These are phyloP conservation scores for Rhamnella rubrinervis DNA, from an alignment of 331 rosid species.

Conservation along the genomic window DNA sequence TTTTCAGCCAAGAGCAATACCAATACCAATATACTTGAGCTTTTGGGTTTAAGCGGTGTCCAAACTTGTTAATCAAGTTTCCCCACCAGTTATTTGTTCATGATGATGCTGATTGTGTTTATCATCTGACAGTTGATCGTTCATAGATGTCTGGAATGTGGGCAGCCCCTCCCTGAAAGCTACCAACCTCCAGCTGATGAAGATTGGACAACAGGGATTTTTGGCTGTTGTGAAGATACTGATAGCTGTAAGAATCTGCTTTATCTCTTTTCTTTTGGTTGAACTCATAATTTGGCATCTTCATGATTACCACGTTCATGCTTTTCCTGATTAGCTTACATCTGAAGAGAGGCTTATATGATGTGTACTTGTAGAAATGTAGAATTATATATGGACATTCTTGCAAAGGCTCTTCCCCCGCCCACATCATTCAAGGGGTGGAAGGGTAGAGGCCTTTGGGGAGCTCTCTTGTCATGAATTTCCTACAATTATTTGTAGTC, in stretches of 20 bases:
- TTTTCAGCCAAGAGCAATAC: too few species aligned
- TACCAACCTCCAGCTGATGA: constrained; percentile 66
- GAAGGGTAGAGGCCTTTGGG: too few species aligned
- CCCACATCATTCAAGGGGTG: too few species aligned
- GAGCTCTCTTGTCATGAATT: too few species aligned
- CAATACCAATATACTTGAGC: too few species aligned
- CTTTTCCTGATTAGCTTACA: too few species aligned
- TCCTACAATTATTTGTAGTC: too few species aligned
- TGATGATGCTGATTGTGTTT: constrained; percentile 1
- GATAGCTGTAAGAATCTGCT: constrained; percentile 50
- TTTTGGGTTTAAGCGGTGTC: background rate
- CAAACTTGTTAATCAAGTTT: background rate
- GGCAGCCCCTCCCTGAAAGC: constrained; percentile 57
- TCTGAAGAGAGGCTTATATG: too few species aligned
- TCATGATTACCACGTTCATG: background rate
- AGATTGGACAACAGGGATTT: constrained; percentile 66
- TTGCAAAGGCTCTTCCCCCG: too few species aligned
- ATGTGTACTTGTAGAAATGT: background rate
- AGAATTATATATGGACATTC: background rate
- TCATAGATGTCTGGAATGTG: constrained; percentile 56
- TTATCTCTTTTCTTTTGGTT: background rate
- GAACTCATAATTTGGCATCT: constrained; percentile 2
- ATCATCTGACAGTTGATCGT: constrained; percentile 32
- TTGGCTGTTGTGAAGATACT: constrained; percentile 47
- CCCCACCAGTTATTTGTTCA: background rate